Evolutionary conservation across 495 filamentous ascomycete genomes (phyloP), one percentile per base, ranked within the genome.

Genomic region (Hyaloscypha variabilis): DNA sequence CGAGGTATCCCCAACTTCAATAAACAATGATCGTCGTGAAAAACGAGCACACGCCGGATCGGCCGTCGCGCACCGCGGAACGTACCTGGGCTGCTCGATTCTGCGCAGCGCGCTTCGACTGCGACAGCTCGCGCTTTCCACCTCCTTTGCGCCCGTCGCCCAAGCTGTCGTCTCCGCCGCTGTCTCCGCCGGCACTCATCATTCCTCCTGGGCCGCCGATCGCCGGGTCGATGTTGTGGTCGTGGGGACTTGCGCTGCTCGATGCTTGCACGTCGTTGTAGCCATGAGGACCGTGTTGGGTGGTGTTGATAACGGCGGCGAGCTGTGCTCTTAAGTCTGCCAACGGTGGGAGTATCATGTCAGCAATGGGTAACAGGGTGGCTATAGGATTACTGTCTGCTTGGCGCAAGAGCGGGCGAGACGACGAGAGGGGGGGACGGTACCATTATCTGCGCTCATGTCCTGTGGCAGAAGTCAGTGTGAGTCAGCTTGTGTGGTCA

Each of bases 51-150:
- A 65, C 64, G 65, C 67, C 63, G 46, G 34, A 69, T 17, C 39
- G 10, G 39, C 39, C 39, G 65, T 62, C 58, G 23, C 54, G 50
- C 28, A 58, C 34, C 14, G 34, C 42, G 31, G 63, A 68, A 79
- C 84, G 55, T 85, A 97, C 95, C 89, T 99, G 95, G 54, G 95
- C 95, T 69, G 95, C 95, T 71, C 95, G 84, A 72, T 99, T 99
- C 76, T 99, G 95, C 49, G 96, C 95, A 23, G 95, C 95, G 67
- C 95, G 88, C 79, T 99, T 99, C 52, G 92, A 95, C 17, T 92
- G 93, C 25, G 93, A 97, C 56, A 99, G 78, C 78, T 97, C 95
- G 51, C 95, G 84, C 78, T 97, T 97, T 34, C 88, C 88, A 8
- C 78, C 77, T 17, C 39, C 39, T 63, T 70, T 70, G 28, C 67